Base-by-base conservation (phyloP, 1,139 yeast species). In the Geotrichum fermentans region DNA sequence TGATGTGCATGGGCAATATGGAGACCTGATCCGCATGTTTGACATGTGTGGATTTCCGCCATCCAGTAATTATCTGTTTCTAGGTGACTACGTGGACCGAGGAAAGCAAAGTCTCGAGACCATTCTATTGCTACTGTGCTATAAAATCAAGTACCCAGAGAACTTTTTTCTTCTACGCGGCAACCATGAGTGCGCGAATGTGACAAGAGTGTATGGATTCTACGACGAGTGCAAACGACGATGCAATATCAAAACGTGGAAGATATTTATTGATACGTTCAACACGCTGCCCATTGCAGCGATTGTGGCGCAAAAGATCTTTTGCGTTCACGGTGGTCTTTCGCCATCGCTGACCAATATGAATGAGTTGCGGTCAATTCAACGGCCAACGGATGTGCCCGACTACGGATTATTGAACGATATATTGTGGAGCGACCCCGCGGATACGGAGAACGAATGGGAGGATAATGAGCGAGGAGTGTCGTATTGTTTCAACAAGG, bases 11-110 rank as follows among this genome's bases (percentile, higher is more conserved):
- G 97, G 97, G 52, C 98, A 92, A 71, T 92, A 90, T 70, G 90
- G 90, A 65, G 98, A 92, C 71, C 78, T 92, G 63, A 78, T 92
- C 68, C 84, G 97, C 71, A 79, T 92, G 62, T 90, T 92, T 65
- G 97, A 92, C 73, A 89, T 90, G 65, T 97, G 97, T 60, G 98
- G 97, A 4, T 92, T 90, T 75, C 97, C 97, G 3, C 97, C 97
- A n/a, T 96, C 89, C 68, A 95, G 97, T 28, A 90, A 90, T 72
- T 90, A 90, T 71, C 75, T 90, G 62, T 92, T 92, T 67, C 73
- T 92, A 56, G 98, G 98, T 56, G 98, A 90, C 72, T 90, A 90
- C 66, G 98, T 90, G 58, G 98, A 90, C 73, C 83, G 98, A 76
- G 98, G 98, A 62, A 90, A 89, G 68, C 97, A 90, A 73, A 86